Conservation (phyloP, 2,329 filamentous ascomycete genomes). For the Elsinoe australis region DNA sequence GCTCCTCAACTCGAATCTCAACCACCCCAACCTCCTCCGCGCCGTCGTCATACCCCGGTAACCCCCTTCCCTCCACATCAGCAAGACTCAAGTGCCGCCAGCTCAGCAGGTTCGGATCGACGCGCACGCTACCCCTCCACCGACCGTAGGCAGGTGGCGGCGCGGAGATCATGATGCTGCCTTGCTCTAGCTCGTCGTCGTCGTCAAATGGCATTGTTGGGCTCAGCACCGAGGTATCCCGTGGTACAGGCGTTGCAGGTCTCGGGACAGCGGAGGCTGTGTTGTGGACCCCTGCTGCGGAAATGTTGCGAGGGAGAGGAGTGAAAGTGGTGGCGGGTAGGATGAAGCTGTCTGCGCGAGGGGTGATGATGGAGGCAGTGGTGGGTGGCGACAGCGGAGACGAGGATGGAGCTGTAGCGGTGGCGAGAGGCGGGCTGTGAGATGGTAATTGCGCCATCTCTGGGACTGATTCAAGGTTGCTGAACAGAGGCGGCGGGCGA, state of each 20-base stretch:
- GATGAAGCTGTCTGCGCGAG: background rate
- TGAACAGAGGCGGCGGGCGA: too few species aligned
- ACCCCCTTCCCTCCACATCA: constrained; percentile 5
- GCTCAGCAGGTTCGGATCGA: constrained; percentile 72
- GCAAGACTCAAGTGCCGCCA: constrained; percentile 45
- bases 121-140: constrained; percentile 75
- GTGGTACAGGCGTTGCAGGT: too few species aligned
- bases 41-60: background rate
- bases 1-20: background rate
- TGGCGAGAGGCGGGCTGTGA: background rate
- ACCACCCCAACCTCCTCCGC: background rate
- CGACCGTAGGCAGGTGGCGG: constrained; percentile 79
- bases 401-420: background rate
- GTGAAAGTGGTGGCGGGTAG: background rate
- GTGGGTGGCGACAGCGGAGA: background rate
- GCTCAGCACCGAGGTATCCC: too few species aligned
- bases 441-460: background rate
- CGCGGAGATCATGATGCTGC: constrained; percentile 3
- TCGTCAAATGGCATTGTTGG: background rate
- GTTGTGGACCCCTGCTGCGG: too few species aligned
- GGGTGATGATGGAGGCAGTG: background rate
- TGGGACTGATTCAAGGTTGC: background rate
- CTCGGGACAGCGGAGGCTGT: too few species aligned
- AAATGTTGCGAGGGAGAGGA: background rate
- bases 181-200: background rate